phyloP scores from a whole-genome alignment of 1,139 yeast genomes.

The Saccharomyces hybrid region DNA sequence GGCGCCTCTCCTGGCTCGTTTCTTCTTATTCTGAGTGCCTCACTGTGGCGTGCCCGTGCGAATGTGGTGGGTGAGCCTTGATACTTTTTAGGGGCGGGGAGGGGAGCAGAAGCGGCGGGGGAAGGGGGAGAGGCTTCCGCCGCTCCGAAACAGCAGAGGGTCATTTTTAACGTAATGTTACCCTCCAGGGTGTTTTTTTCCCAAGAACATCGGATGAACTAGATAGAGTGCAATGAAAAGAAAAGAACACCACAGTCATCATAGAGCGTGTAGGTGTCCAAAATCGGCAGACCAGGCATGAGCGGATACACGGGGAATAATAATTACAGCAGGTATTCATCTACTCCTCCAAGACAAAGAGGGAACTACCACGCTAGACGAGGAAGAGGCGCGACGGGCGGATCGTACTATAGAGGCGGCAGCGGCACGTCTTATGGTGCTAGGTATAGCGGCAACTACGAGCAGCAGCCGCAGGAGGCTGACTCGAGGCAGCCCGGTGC shows the following conservation, averaged over 20 bases:
- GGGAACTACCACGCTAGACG: background rate
- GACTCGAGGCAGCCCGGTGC: background rate
- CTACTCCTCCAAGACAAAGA: background rate
- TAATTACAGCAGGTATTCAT: background rate
- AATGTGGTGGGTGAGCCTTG: too few species aligned
- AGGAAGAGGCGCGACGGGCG: background rate
- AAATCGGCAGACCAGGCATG: background rate
- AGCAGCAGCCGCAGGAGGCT: background rate
- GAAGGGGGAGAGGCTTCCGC: too few species aligned
- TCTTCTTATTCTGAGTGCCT: too few species aligned
- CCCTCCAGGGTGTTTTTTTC: too few species aligned
- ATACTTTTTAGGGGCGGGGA: too few species aligned
- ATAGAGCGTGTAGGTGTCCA: background rate
- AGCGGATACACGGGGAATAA: conserved; percentile 1
- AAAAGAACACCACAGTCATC: background rate
- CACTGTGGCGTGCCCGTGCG: too few species aligned
- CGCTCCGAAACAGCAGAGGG: too few species aligned
- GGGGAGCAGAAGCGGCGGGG: too few species aligned
- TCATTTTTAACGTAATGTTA: background rate
- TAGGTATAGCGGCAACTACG: background rate
- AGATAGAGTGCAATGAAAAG: background rate
- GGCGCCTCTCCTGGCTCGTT: too few species aligned
- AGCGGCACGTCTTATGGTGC: background rate
- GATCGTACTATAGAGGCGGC: conserved; percentile 1
- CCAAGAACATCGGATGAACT: too few species aligned